Conservation (phyloP, 148 eudicot species). For the Camellia lanceoleosa region DNA sequence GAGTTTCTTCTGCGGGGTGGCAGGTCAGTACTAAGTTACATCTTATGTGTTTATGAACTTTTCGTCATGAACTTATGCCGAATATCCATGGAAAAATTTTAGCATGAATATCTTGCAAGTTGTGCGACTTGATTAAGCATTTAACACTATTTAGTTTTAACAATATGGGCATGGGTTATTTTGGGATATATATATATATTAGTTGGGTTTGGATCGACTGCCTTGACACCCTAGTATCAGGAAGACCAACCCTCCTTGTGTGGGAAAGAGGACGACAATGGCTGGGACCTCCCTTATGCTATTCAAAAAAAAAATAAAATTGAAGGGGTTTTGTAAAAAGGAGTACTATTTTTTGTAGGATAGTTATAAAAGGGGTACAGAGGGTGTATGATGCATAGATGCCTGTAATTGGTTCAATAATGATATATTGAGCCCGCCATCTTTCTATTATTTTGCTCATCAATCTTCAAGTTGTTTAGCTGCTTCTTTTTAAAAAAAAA, state of each 20-base stretch:
- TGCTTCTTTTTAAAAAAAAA: background rate
- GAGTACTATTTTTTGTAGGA: too few species aligned
- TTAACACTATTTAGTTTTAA: background rate
- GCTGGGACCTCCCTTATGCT: background rate
- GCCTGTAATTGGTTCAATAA: background rate
- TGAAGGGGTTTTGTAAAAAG: too few species aligned
- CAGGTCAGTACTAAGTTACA: slow-evolving; percentile 45
- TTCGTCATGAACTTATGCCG: background rate
- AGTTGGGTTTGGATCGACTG: background rate
- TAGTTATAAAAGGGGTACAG: background rate
- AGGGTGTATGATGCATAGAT: background rate
- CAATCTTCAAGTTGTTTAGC: background rate
- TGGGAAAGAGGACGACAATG: background rate
- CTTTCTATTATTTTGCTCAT: background rate
- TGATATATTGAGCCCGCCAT: too few species aligned
- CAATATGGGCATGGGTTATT: background rate
- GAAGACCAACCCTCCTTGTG: background rate
- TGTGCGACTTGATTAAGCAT: background rate
- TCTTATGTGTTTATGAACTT: background rate
- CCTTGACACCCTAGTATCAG: background rate
- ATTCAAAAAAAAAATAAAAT: background rate
- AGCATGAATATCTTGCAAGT: background rate
- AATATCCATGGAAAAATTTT: slow-evolving; percentile 6
- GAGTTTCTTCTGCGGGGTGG: slow-evolving; percentile 74
- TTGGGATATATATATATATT: background rate